Evolutionary conservation across 441 rosid species (phyloP), one percentile per base, ranked within the genome.

Genomic region (Capsella rubella): DNA sequence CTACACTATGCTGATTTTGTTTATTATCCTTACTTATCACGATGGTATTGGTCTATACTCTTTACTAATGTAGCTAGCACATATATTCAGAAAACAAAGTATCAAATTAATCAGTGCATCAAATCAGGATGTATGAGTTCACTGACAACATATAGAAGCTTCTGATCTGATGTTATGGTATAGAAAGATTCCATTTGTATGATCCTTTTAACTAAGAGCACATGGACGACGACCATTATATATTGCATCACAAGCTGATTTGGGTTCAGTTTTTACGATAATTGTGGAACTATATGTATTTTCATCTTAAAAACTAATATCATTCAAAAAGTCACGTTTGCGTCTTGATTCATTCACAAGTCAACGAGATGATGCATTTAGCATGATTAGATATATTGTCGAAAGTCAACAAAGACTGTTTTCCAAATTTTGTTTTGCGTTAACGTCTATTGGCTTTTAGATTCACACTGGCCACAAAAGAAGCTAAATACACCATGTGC

Each of bases 321-420:
- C 43, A 53, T 28, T 53, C 6, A 28, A 53, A 29, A 53, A 53
- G 13, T 2, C 25, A 51, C 8, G 32, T 32, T 8, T 55, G 40
- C 25, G 13, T 55, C 18, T 55, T 32, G 25, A 31, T 16, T 55
- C 40, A 57, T 57, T 37, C 35, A 25, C n/a, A 66, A 67, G 60
- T 67, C 72, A 68, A 68, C 32, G 18, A 29, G 35, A 11, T 9
- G 55, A 31, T 10, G 8, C 9, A 70, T 47, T 21, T 1, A 21
- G 25, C 2, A 21, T 21, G 25, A 21, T 21, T 21, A 21, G 25
- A 21, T 16, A 16, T 16, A 16, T 21, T 21, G 25, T 21, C 0
- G 25, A 21, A 21, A 21, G 25, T 21, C 25, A 21, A 21, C 25
- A 21, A 21, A 21, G 25, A 21, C 25, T 21, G 25, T 21, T 2